Base-by-base conservation (phyloP, 768 basidiomycete genomes). In the Lyophyllum decastes region DNA sequence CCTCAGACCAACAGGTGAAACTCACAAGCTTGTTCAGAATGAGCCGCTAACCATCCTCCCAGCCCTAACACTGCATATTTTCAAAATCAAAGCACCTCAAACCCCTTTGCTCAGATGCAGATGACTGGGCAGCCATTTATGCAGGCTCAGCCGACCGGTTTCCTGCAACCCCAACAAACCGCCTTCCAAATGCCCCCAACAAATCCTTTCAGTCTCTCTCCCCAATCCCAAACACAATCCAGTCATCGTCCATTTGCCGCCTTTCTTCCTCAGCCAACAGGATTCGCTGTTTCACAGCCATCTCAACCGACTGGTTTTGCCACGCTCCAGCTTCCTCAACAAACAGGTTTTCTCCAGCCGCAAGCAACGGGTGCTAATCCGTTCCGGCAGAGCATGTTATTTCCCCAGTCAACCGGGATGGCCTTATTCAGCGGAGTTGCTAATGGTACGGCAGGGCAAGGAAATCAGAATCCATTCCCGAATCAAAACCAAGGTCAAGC, bases 361-460 rank as follows among this genome's bases (percentile, higher is more conserved):
- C 84, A 88, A 62, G 67, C 76, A 16, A 90, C 87, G 9, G 89
- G 86, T 19, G 73, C 78, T 43, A 95, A 94, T 71, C 93, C 92
- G 9, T 95, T 95, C 79, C 79, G 94, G 33, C 92, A 92, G 70
- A 90, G 83, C 63, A 82, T 87, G 80, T 70, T 93, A 60, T 55
- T 86, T 24, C 82, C 88, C 11, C 86, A 89, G 64, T 73, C 76
- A 8, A 90, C 87, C 2, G 85, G 86, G 2, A 75, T 82, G 70
- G 78, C 81, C 1, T 61, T 77, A 55, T 80, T 84, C 56, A 75
- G 69, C 57, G 63, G 58, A 21, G 71, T 65, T 51, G 68, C 64
- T 57, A 59, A 64, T 48, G 68, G 59, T 49, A 52, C 59, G 26
- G 55, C 40, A 55, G 59, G 58, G 24, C 58, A 63, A 27, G 49